Evolutionary conservation across 2,329 filamentous ascomycete genomes (phyloP).

Genomic region (Coleophoma cylindrospora): DNA sequence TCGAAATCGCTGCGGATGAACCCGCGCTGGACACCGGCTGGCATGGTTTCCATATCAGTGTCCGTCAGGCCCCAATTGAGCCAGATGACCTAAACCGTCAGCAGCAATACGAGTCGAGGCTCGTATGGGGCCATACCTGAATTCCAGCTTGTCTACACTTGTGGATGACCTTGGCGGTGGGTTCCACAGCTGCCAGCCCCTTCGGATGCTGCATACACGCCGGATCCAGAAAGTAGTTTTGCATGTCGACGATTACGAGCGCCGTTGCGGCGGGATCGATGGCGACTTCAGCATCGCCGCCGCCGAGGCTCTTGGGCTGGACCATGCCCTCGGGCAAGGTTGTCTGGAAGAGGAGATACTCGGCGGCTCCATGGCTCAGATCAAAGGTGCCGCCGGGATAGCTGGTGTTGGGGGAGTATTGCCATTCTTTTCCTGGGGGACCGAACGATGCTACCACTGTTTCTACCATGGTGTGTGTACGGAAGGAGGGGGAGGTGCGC

Average conservation of each 20-base stretch:
- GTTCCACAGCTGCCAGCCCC: constrained; percentile 36
- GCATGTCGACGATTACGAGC: constrained; percentile 46
- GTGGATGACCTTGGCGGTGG: constrained; percentile 33
- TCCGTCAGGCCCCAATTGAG: constrained; percentile 54
- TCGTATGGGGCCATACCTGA: constrained; percentile 24
- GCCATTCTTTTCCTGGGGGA: constrained; percentile 12
- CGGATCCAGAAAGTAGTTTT: constrained; percentile 45
- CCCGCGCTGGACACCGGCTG: constrained; percentile 39
- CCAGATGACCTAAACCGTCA: constrained; percentile 37
- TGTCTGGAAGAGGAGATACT: constrained; percentile 19
- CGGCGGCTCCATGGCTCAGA: constrained; percentile 6
- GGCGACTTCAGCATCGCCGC: constrained; percentile 19
- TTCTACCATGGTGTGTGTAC: neutral
- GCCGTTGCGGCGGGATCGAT: constrained; percentile 37
- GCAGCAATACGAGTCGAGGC: neutral
- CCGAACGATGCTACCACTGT: constrained; percentile 9
- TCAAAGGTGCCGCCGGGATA: constrained; percentile 8
- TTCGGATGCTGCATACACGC: constrained; percentile 33
- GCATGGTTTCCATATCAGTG: constrained; percentile 43
- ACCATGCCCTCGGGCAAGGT: constrained; percentile 18
- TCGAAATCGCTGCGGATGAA: constrained; percentile 34
- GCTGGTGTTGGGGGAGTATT: constrained; percentile 8
- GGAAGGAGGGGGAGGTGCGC: neutral
- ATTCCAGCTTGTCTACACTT: constrained; percentile 45
- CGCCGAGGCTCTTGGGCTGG: constrained; percentile 14